Evolutionary conservation across 2,329 filamentous ascomycete species (phyloP).

Genomic region (Phaeosphaeria sp.): DNA sequence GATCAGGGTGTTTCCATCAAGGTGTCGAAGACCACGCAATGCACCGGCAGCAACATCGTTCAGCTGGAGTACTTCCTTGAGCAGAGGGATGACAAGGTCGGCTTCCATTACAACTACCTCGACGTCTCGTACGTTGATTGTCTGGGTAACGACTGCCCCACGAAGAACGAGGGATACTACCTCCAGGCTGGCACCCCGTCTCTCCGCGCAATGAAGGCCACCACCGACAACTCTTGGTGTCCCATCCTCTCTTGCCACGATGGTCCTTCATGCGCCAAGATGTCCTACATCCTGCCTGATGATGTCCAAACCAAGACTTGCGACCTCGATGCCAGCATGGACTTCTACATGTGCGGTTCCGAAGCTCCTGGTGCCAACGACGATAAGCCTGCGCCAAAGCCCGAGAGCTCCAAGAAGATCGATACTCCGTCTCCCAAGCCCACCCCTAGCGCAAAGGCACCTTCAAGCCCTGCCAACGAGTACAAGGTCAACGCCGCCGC

Average conservation of each 20-base stretch:
- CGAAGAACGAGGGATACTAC: constrained; percentile 43
- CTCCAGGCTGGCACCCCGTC: constrained; percentile 31
- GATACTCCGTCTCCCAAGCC: constrained; percentile 12
- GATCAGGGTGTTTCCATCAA: constrained; percentile 48
- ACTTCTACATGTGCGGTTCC: constrained; percentile 46
- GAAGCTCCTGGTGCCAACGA: constrained; percentile 31
- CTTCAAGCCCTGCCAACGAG: constrained; percentile 11
- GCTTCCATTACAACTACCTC: constrained; percentile 38
- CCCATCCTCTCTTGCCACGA: constrained; percentile 38
- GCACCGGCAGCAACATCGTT: constrained; percentile 38
- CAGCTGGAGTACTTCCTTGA: constrained; percentile 49
- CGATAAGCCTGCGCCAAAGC: constrained; percentile 4
- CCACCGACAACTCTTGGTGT: constrained; percentile 37
- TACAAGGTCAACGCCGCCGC: constrained; percentile 30
- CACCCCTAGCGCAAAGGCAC: constrained; percentile 11
- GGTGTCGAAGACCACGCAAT: constrained; percentile 42
- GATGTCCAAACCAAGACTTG: constrained; percentile 45
- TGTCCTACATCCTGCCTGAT: constrained; percentile 41
- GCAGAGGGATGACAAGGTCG: constrained; percentile 9
- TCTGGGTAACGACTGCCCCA: constrained; percentile 37
- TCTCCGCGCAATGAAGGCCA: constrained; percentile 18
- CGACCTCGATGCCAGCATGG: constrained; percentile 29
- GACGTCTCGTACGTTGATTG: constrained; percentile 51
- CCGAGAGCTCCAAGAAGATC: neutral
- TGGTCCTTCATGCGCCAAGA: constrained; percentile 28